A percentile compares a stretch with the other conserved stretches of the same genome.
phyloP scores from a whole-genome alignment of 139 green algal species.

The Chlamydomonas schloesseri region DNA sequence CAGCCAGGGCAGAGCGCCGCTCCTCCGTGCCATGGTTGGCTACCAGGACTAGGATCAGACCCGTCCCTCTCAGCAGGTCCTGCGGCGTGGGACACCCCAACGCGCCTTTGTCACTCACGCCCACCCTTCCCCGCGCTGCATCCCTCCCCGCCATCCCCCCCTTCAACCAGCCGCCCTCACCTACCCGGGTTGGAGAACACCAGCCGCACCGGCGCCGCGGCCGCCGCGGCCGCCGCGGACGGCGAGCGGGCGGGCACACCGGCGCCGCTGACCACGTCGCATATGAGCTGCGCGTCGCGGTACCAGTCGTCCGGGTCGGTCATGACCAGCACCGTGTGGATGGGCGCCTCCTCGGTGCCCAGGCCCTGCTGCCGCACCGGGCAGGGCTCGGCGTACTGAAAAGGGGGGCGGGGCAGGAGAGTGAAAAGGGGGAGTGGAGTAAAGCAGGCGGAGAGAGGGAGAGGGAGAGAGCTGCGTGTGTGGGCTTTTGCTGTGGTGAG shows the following conservation, averaged over 20 bases:
- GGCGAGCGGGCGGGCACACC: conserved; percentile 52
- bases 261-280: conserved; percentile 65
- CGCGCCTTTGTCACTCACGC: too few species aligned
- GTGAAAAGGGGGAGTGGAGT: too few species aligned
- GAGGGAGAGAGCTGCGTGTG: too few species aligned
- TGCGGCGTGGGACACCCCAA: too few species aligned
- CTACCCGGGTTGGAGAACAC: conserved; percentile 37
- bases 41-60: too few species aligned
- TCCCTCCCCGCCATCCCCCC: not conserved
- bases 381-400: not conserved
- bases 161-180: too few species aligned
- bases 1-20: too few species aligned
- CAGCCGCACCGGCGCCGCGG: conserved; percentile 10
- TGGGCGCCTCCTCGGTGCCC: conserved; percentile 65
- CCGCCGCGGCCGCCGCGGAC: not conserved
- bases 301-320: conserved; percentile 84
- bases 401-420: not conserved
- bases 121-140: too few species aligned
- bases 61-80: too few species aligned
- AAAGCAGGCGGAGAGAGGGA: too few species aligned
- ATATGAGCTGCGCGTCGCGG: conserved; percentile 78
- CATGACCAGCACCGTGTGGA: conserved; percentile 79
- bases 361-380: conserved; percentile 46
- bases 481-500: too few species aligned
- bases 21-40: too few species aligned